A percentile compares a stretch with the other conserved stretches of the same genome.
These are phyloP conservation scores for Papilionanthe hybrid DNA, from an alignment of 116 monocot species.

Conservation along the genomic window DNA sequence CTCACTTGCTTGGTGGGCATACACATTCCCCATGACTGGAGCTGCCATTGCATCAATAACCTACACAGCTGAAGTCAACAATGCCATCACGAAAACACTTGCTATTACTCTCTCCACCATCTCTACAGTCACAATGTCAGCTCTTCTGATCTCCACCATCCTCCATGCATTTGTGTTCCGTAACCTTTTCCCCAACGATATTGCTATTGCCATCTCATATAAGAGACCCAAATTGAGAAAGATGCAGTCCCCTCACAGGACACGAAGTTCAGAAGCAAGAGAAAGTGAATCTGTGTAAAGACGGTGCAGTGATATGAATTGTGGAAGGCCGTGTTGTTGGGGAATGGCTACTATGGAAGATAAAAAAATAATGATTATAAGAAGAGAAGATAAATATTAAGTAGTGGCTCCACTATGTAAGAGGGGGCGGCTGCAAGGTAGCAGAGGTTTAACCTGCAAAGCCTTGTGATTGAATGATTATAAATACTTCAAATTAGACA, in stretches of 20 bases:
- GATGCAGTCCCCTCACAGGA: conserved; percentile 18
- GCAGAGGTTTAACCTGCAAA: no score
- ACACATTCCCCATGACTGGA: conserved; percentile 79
- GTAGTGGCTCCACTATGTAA: no score
- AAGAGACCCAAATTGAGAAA: conserved; percentile 34
- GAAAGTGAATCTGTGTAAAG: not conserved
- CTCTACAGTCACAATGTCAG: conserved; percentile 56
- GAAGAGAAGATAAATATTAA: no score
- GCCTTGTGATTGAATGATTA: no score
- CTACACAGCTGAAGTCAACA: conserved; percentile 52
- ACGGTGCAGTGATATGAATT: not conserved
- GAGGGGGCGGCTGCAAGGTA: no score
- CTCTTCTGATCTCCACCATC: conserved; percentile 46
- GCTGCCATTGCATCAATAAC: conserved; percentile 61
- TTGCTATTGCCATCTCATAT: conserved; percentile 53
- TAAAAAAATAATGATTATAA: no score
- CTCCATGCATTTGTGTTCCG: conserved; percentile 60
- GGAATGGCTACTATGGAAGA: no score
- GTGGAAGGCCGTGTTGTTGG: no score
- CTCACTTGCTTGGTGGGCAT: conserved; percentile 94
- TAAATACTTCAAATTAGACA: no score
- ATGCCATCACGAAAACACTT: conserved; percentile 35
- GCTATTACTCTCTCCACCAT: conserved; percentile 45
- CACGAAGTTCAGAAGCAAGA: not conserved
- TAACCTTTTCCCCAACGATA: conserved; percentile 78